phyloP scores from a whole-genome alignment of 2,329 filamentous ascomycete species.

The Pseudogymnoascus sp. region DNA sequence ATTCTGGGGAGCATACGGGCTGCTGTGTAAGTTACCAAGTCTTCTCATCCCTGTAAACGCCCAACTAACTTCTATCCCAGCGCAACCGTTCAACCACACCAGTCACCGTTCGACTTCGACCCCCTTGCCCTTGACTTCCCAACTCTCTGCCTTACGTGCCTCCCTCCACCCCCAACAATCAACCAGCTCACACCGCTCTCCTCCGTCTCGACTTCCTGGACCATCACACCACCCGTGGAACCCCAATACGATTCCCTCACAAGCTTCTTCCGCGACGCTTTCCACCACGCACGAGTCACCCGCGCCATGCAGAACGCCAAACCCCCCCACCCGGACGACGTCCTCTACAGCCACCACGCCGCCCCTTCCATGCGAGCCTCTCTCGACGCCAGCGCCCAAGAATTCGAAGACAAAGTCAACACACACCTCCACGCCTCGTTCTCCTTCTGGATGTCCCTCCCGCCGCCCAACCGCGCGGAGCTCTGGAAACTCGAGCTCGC shows the following conservation, averaged over 20 bases:
- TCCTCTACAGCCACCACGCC: slow-evolving; percentile 19
- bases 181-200: slow-evolving; percentile 70
- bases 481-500: slow-evolving; percentile 56
- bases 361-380: slow-evolving; percentile 24
- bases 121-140: slow-evolving; percentile 80
- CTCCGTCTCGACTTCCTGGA: slow-evolving; percentile 67
- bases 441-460: slow-evolving; percentile 63
- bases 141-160: slow-evolving; percentile 70
- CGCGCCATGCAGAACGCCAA: slow-evolving; percentile 43
- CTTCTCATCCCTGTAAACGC: background rate
- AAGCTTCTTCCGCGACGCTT: slow-evolving; percentile 57
- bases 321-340: slow-evolving; percentile 31
- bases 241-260: slow-evolving; percentile 67
- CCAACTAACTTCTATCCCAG: slow-evolving; percentile 27
- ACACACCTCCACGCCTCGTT: slow-evolving; percentile 73
- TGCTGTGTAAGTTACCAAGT: slow-evolving; percentile 55
- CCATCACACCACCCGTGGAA: slow-evolving; percentile 63
- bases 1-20: slow-evolving; percentile 72
- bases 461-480: slow-evolving; percentile 45
- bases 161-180: slow-evolving; percentile 71
- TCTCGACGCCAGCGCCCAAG: slow-evolving; percentile 29
- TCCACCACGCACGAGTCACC: slow-evolving; percentile 53
- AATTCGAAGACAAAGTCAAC: slow-evolving; percentile 58
- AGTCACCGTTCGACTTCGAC: slow-evolving; percentile 68
- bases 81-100: slow-evolving; percentile 45